A percentile compares a stretch with the other conserved stretches of the same genome.
Conservation (phyloP, 805 yeast genomes). For the Starmerella floris region DNA sequence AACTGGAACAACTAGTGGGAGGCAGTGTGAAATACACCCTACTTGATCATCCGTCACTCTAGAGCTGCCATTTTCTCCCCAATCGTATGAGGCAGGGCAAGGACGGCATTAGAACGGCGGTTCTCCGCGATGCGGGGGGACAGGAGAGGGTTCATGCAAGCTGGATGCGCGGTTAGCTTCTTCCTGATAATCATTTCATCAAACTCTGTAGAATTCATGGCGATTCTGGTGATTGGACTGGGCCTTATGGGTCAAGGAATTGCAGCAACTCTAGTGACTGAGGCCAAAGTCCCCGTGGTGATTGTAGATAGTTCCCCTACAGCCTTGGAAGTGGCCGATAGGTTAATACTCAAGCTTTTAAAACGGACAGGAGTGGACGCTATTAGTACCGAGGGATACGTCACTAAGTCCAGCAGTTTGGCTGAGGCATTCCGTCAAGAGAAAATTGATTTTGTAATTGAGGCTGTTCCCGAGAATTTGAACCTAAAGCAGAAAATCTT, state of each 20-base stretch:
- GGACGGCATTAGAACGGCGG: no score
- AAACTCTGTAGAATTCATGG: background rate
- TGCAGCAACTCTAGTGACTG: conserved; percentile 32
- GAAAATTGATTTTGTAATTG: conserved; percentile 30
- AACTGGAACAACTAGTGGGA: no score
- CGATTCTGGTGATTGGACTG: conserved; percentile 26
- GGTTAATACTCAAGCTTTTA: conserved; percentile 28
- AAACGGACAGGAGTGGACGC: conserved; percentile 27
- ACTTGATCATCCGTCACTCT: no score
- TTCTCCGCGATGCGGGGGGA: no score
- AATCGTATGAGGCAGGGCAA: no score
- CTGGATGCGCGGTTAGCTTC: no score
- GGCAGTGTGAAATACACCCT: no score
- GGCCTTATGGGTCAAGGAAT: conserved; percentile 37
- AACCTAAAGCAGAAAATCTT: conserved; percentile 29
- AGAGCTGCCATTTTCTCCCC: no score
- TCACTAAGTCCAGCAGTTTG: background rate
- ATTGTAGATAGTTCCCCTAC: conserved; percentile 27
- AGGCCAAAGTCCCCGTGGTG: conserved; percentile 28
- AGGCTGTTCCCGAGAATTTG: conserved; percentile 34
- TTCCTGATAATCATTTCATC: background rate
- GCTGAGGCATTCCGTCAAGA: conserved; percentile 23
- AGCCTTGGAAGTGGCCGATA: conserved; percentile 26
- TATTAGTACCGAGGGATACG: conserved; percentile 17
- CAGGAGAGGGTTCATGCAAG: no score